Evolutionary conservation across 805 yeast species (phyloP).

Genomic region (Yamadazyma takamatsuzukensis): DNA sequence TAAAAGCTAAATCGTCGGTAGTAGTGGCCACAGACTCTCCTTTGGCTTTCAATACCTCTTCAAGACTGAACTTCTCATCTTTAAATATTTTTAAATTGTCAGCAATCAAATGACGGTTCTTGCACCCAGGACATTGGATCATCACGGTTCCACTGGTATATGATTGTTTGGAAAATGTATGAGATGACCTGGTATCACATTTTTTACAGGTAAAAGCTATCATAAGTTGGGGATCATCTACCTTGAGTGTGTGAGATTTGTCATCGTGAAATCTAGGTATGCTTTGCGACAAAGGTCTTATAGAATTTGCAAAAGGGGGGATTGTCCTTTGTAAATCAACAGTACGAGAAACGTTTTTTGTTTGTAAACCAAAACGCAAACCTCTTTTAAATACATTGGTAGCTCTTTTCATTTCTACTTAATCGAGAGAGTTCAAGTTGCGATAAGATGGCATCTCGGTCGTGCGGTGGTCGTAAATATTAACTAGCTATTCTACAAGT

Average conservation of each 20-base stretch:
- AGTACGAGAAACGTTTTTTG: too few species aligned
- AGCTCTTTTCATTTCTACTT: too few species aligned
- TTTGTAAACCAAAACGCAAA: too few species aligned
- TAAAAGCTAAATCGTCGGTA: slow-evolving; percentile 66
- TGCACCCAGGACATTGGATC: slow-evolving; percentile 89
- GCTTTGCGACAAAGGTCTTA: too few species aligned
- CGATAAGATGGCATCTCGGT: too few species aligned
- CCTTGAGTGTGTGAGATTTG: slow-evolving; percentile 35
- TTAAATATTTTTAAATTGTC: slow-evolving; percentile 69
- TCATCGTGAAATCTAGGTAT: slow-evolving; percentile 2
- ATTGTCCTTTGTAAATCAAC: too few species aligned
- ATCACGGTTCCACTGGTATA: slow-evolving; percentile 82
- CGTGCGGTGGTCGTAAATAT: too few species aligned
- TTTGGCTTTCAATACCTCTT: slow-evolving; percentile 69
- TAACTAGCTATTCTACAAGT: too few species aligned
- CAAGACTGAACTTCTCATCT: slow-evolving; percentile 73
- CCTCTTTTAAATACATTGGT: too few species aligned
- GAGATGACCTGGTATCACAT: slow-evolving; percentile 81
- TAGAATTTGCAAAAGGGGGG: too few species aligned
- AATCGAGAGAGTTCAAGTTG: too few species aligned
- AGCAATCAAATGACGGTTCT: slow-evolving; percentile 84
- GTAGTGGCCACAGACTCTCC: slow-evolving; percentile 71
- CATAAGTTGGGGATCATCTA: slow-evolving; percentile 77
- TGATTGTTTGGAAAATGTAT: slow-evolving; percentile 89
- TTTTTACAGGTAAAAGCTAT: slow-evolving; percentile 90